Percentiles rank a stretch among this genome's conserved stretches.
These are phyloP conservation scores for Phytomonas francai DNA, from an alignment of 208 protist genomes.

Conservation along the genomic window DNA sequence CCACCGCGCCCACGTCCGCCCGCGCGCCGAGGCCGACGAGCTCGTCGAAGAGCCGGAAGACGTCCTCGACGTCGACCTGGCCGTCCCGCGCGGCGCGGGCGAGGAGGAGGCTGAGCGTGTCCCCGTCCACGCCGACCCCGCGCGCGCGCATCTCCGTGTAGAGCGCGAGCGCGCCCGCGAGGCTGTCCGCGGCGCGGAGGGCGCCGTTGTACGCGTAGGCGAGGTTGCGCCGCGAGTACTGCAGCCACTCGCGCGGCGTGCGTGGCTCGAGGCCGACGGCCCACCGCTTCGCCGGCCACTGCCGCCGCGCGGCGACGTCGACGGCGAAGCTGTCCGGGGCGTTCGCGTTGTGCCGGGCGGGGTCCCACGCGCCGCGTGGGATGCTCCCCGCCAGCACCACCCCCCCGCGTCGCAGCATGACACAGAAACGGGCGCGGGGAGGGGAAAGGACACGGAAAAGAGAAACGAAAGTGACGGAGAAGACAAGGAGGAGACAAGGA, in stretches of 20 bases:
- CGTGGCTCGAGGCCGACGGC: constrained; percentile 72
- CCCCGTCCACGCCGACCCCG: constrained; percentile 84
- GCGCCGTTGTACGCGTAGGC: constrained; percentile 89
- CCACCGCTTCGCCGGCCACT: constrained; percentile 85
- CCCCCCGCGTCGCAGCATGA: constrained; percentile 34
- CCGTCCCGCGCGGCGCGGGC: constrained; percentile 81
- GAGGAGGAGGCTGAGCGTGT: constrained; percentile 79
- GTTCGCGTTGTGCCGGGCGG: constrained; percentile 73
- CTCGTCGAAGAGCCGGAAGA: constrained; percentile 85
- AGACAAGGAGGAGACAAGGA: not conserved
- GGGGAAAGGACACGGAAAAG: not conserved
- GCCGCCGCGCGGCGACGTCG: constrained; percentile 62
- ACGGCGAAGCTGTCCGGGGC: constrained; percentile 78
- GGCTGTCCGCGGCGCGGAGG: constrained; percentile 63
- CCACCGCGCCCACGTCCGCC: constrained; percentile 60
- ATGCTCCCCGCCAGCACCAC: constrained; percentile 40
- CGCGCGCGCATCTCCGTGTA: constrained; percentile 90
- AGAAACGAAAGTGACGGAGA: constrained; percentile 1
- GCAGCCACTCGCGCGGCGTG: constrained; percentile 78
- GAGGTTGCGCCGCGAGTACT: constrained; percentile 74
- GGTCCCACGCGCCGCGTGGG: constrained; percentile 81
- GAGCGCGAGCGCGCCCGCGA: constrained; percentile 80
- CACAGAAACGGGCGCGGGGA: constrained; percentile 5
- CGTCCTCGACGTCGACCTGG: constrained; percentile 67
- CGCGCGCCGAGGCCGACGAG: constrained; percentile 58